Base-by-base conservation (phyloP, 345 rosid species). In the Lagerstroemia speciosa region DNA sequence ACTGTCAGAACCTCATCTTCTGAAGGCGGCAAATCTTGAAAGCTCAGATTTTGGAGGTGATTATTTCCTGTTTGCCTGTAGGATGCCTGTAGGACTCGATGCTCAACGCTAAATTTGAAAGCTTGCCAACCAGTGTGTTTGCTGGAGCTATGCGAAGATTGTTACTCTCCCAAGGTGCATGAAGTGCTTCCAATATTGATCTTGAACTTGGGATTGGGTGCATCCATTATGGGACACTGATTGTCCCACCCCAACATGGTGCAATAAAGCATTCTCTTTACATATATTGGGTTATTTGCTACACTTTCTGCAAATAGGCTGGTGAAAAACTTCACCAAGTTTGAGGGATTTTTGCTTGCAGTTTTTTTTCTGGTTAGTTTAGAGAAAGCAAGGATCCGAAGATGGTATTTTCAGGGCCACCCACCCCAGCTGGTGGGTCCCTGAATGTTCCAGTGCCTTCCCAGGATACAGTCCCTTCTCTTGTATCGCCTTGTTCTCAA, bases 361-460 rank as follows among this genome's bases (percentile, higher is more conserved):
- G 26, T 20, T 20, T 22, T 11, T 52, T 4, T 7, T n/a, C n/a
- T n/a, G n/a, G n/a, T n/a, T n/a, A n/a, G n/a, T n/a, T n/a, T n/a
- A n/a, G n/a, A n/a, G n/a, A 22, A 17, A n/a, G 57, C 19, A 11
- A n/a, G 27, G 27, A 78, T 67, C 70, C 20, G 67, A 74, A 74
- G 68, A 94, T 94, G 99, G 86, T 89, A 61, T 93, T 91, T 55
- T 82, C 96, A 36, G 98, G 97, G 68, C 84, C 86, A 67, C 85
- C 96, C 55, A 83, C 88, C 67, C 91, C 97, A 19, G 80, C 84
- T 71, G 91, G 95, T 58, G 86, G 90, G 75, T 83, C 91, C 33
- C 97, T 84, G 82, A 78, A 84, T 62, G 89, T 84, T 81, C 65
- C 85, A 62, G 72, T 89, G 73, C 81, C 94, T 76, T 82, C 94